A percentile compares a stretch with the other conserved stretches of the same genome.
phyloP scores from a whole-genome alignment of 2,329 filamentous ascomycete species.

The Calonectria fujianensis region DNA sequence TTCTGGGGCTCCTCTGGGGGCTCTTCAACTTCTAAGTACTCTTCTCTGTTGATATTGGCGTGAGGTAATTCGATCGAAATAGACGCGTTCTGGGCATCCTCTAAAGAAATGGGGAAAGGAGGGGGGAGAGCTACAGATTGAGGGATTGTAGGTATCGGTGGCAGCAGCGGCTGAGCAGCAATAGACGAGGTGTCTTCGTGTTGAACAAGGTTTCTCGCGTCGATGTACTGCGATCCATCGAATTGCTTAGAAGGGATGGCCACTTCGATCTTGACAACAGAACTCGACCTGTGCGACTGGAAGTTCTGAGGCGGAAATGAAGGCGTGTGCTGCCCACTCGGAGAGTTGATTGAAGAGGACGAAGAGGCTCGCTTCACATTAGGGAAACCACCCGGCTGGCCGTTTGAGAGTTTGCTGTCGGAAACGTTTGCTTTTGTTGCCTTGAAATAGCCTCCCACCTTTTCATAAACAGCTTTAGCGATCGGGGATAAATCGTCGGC shows the following conservation, averaged over 20 bases:
- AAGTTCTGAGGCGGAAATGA: slow-evolving; percentile 47
- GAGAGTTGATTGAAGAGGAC: slow-evolving; percentile 48
- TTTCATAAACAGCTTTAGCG: slow-evolving; percentile 63
- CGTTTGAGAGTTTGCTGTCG: slow-evolving; percentile 62
- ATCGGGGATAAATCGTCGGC: slow-evolving; percentile 70
- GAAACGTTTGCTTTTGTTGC: slow-evolving; percentile 59
- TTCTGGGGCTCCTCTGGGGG: slow-evolving; percentile 67
- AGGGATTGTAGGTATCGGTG: slow-evolving; percentile 10
- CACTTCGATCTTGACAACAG: slow-evolving; percentile 67
- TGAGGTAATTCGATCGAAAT: slow-evolving; percentile 71
- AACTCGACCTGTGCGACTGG: slow-evolving; percentile 60
- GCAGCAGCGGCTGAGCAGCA: slow-evolving; percentile 35
- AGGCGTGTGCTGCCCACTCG: slow-evolving; percentile 42
- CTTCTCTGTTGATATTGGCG: slow-evolving; percentile 69
- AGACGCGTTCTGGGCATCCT: slow-evolving; percentile 46
- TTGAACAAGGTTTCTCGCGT: slow-evolving; percentile 54
- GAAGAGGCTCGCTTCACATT: slow-evolving; percentile 48
- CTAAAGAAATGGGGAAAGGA: slow-evolving; percentile 16
- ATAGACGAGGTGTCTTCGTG: slow-evolving; percentile 44
- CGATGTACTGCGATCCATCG: slow-evolving; percentile 62
- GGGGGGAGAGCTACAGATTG: slow-evolving; percentile 36
- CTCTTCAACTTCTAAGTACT: slow-evolving; percentile 70
- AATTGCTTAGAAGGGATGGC: slow-evolving; percentile 67
- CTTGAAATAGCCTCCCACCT: slow-evolving; percentile 64
- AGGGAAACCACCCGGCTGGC: slow-evolving; percentile 52